Evolutionary conservation across 2,329 filamentous ascomycete genomes (phyloP), one percentile per base, ranked within the genome.

Genomic region (Leptosphaerulina australis): DNA sequence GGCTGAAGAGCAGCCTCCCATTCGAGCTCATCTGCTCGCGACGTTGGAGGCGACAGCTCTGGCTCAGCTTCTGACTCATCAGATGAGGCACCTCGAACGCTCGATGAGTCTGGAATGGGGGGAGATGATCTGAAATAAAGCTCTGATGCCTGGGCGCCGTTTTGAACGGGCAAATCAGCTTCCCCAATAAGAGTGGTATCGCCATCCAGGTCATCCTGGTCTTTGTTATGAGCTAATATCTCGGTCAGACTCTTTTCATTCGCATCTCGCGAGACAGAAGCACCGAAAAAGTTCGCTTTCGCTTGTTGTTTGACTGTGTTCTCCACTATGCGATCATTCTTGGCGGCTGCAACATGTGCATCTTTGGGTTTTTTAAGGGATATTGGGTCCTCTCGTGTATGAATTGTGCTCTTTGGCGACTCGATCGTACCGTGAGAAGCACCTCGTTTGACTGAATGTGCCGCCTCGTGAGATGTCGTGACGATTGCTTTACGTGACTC

Each of bases 1-100:
- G 73, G 67, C 28, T 69, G 54, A 0, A 78, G 64, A 11, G 61
- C 65, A 3, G 62, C 59, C 34, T 73, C 70, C 75, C 76, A 77
- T 22, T 68, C 64, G 26, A 72, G 58, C 17, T 70, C 70, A 31
- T 72, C 67, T 10, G 56, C 52, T 22, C 64, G 53, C 5, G 61
- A 62, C 3, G 56, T 62, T n/a, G 59, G 55, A 2, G 59, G 48
- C 15, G 51, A 41, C 20, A 56, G 45, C 17, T 62, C 59, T 6
- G 57, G 51, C 25, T 56, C 56, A n/a, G 49, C 50, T 20, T 62
- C 56, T 1, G 37, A 31, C 8, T 57, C 54, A 11, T 58, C 64
- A 17, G 67, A 71, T 8, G 59, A 69, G 2, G 60, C 67, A 47
- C 63, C 68, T 31, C 63, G 63, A 34, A 60, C 63, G 49, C 64